A percentile compares a stretch with the other conserved stretches of the same genome.
Conservation (phyloP, 257 asterid genomes). For the Nicotiana paniculata region DNA sequence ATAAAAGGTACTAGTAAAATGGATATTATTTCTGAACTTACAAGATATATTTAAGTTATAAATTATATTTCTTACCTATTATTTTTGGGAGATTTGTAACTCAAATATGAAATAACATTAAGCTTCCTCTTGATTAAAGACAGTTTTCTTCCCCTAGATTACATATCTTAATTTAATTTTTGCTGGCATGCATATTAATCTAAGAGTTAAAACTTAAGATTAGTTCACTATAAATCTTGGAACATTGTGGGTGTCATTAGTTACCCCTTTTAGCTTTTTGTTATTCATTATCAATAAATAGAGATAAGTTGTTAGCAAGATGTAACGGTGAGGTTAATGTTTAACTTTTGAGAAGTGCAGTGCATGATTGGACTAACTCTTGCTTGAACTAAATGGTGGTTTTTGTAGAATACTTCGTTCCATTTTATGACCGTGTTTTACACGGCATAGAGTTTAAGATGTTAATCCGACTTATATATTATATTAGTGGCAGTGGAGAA, state of each 20-base stretch:
- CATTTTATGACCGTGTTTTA: not conserved
- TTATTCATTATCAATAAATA: not conserved
- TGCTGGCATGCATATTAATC: not conserved
- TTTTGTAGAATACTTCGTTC: not conserved
- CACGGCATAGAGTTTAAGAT: not conserved
- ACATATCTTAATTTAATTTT: not conserved
- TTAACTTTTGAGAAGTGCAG: not conserved
- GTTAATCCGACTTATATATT: not conserved
- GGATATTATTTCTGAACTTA: not conserved
- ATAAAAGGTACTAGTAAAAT: not conserved
- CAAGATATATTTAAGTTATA: not conserved
- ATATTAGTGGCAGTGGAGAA: not conserved
- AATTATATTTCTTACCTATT: not conserved
- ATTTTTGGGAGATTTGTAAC: not conserved
- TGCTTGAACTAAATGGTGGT: not conserved
- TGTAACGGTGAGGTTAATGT: not conserved
- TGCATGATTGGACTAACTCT: not conserved
- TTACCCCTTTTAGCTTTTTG: not conserved
- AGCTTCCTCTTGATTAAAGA: not conserved
- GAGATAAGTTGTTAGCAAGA: not conserved
- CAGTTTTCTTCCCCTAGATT: not conserved
- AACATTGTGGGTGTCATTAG: not conserved
- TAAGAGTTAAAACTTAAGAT: not conserved
- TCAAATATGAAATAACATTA: not conserved
- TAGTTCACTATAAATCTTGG: not conserved